phyloP scores from a whole-genome alignment of 768 basidiomycete genomes.

The Tulasnella sp. region DNA sequence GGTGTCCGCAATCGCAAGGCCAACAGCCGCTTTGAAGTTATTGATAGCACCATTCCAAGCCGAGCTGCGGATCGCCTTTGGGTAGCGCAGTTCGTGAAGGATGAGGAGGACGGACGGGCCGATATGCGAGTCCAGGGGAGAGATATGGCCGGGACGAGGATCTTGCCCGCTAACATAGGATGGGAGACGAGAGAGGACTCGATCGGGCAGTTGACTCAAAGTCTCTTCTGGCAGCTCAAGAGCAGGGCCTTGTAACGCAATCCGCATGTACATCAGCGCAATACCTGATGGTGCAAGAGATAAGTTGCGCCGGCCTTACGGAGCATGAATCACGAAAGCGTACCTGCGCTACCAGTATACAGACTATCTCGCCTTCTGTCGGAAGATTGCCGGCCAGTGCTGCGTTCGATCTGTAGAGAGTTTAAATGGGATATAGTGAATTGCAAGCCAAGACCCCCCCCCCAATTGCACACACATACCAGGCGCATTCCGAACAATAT shows the following conservation, averaged over 20 bases:
- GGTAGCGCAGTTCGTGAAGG: conserved; percentile 12
- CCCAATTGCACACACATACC: not conserved
- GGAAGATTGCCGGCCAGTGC: not conserved
- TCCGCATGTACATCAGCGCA: conserved; percentile 25
- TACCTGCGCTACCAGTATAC: conserved; percentile 4
- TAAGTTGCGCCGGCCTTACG: not conserved
- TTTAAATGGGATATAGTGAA: not conserved
- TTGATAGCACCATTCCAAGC: not conserved
- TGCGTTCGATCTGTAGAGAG: not conserved
- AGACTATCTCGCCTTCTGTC: not conserved
- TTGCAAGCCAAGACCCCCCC: not conserved
- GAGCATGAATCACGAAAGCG: not conserved
- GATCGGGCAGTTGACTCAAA: not conserved
- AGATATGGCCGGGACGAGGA: not conserved
- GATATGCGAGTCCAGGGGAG: conserved; percentile 8
- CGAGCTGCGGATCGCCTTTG: not conserved
- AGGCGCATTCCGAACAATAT: not conserved
- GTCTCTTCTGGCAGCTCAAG: conserved; percentile 14
- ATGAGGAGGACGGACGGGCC: not conserved
- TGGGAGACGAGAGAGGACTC: conserved; percentile 9
- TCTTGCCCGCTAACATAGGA: not conserved
- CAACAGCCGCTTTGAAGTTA: conserved; percentile 10
- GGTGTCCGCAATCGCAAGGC: conserved; percentile 4
- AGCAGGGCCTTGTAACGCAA: conserved; percentile 10
- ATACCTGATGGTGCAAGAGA: not conserved